Conservation (phyloP, 768 basidiomycete genomes). For the Boletellus sp. region DNA sequence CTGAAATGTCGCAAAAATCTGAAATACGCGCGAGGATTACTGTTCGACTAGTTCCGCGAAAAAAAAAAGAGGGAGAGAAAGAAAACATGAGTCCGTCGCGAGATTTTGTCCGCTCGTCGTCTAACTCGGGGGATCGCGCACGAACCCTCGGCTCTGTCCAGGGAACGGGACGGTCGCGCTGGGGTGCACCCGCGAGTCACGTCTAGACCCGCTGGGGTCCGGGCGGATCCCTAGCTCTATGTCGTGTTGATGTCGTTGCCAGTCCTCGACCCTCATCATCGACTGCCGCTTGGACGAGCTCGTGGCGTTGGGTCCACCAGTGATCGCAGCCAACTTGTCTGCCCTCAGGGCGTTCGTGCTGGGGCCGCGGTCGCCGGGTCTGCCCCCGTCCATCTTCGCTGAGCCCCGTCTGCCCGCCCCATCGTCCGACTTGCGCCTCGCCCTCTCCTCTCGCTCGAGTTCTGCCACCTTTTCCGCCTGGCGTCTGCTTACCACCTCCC, state of each 20-base stretch:
- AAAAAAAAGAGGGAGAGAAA: slow-evolving; percentile 3
- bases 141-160: slow-evolving; percentile 26
- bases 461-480: slow-evolving; percentile 65
- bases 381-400: slow-evolving; percentile 30
- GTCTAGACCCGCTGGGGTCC: slow-evolving; percentile 18
- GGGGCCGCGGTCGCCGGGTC: slow-evolving; percentile 36
- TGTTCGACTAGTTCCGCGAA: slow-evolving; percentile 4
- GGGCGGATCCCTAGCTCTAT: slow-evolving; percentile 31
- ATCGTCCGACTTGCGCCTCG: slow-evolving; percentile 43
- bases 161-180: slow-evolving; percentile 33
- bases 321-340: slow-evolving; percentile 49
- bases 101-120: neutral
- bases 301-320: slow-evolving; percentile 26
- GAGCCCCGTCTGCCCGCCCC: slow-evolving; percentile 37
- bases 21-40: slow-evolving; percentile 14
- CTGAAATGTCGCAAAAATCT: slow-evolving; percentile 14
- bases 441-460: slow-evolving; percentile 48
- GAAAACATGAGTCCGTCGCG: too few species aligned
- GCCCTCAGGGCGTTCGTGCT: slow-evolving; percentile 43
- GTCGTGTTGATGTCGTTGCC: slow-evolving; percentile 71
- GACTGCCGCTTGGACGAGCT: slow-evolving; percentile 62
- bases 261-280: slow-evolving; percentile 79
- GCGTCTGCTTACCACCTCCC: slow-evolving; percentile 64
- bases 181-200: slow-evolving; percentile 19
- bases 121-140: slow-evolving; percentile 42